Conservation (phyloP, 1,139 yeast species). For the Diutina sp. region DNA sequence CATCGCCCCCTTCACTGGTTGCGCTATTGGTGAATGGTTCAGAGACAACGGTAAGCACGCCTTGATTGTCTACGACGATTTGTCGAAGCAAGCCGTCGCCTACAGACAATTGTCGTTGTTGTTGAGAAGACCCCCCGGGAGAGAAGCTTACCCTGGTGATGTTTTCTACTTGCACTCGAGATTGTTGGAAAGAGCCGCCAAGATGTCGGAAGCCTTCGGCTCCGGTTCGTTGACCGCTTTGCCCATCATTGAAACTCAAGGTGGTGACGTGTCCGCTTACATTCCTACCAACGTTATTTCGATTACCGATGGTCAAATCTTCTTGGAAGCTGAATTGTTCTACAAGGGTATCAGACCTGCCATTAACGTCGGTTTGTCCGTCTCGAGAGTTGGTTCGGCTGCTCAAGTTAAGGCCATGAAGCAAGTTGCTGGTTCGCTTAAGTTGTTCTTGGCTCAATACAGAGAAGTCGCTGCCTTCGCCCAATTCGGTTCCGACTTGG, state of each 20-base stretch:
- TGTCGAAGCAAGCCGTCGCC: slow-evolving; percentile 99
- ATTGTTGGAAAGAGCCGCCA: slow-evolving; percentile 94
- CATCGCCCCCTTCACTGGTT: slow-evolving; percentile 99
- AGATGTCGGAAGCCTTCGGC: slow-evolving; percentile 83
- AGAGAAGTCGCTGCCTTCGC: slow-evolving; percentile 99
- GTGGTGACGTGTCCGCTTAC: slow-evolving; percentile 98
- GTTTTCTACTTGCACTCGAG: slow-evolving; percentile 95
- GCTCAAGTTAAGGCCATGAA: slow-evolving; percentile 99
- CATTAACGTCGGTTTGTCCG: slow-evolving; percentile 98
- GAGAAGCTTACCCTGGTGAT: slow-evolving; percentile 97
- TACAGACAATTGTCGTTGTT: slow-evolving; percentile 98
- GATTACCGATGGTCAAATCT: slow-evolving; percentile 95
- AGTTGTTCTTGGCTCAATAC: slow-evolving; percentile 99
- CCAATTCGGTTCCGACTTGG: slow-evolving; percentile 99
- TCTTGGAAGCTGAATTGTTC: slow-evolving; percentile 99
- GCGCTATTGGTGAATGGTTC: slow-evolving; percentile 99
- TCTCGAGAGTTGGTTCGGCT: slow-evolving; percentile 99
- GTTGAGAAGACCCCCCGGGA: slow-evolving; percentile 96
- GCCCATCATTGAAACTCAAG: slow-evolving; percentile 96
- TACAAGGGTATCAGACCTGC: slow-evolving; percentile 99
- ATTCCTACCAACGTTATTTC: slow-evolving; percentile 96
- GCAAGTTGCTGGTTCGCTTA: slow-evolving; percentile 99
- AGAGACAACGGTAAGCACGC: slow-evolving; percentile 99
- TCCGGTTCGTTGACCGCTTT: slow-evolving; percentile 94
- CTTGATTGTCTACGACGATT: slow-evolving; percentile 92